These are phyloP conservation scores for Linaria vulgaris DNA, from an alignment of 257 asterid genomes.

Conservation along the genomic window DNA sequence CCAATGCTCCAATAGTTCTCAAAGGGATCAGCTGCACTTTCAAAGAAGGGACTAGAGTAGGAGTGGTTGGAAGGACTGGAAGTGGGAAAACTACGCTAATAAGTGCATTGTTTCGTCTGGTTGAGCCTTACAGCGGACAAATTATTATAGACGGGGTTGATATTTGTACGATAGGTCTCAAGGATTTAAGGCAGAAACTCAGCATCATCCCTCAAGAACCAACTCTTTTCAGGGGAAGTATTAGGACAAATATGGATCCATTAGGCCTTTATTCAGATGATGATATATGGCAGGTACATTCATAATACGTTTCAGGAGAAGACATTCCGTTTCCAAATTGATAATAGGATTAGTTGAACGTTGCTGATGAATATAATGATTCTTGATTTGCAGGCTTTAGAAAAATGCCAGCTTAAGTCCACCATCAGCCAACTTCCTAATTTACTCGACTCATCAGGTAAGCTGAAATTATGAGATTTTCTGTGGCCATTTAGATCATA, in stretches of 20 bases:
- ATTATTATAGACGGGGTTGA: constrained; percentile 59
- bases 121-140: constrained; percentile 65
- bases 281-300: constrained; percentile 69
- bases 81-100: constrained; percentile 83
- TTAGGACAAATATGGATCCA: constrained; percentile 77
- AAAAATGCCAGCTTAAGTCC: constrained; percentile 72
- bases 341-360: not conserved
- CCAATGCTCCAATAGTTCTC: constrained; percentile 71
- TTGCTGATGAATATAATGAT: not conserved
- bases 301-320: not conserved
- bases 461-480: not conserved
- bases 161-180: constrained; percentile 66
- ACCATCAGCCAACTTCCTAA: constrained; percentile 57
- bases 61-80: constrained; percentile 88
- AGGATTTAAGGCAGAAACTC: constrained; percentile 66
- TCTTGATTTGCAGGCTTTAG: constrained; percentile 50
- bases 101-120: constrained; percentile 73
- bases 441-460: constrained; percentile 72
- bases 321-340: not conserved
- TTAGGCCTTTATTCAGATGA: constrained; percentile 63
- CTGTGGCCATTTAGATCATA: too few species aligned
- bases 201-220: constrained; percentile 92
- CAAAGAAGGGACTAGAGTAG: constrained; percentile 61
- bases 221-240: constrained; percentile 71
- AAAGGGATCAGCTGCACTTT: constrained; percentile 76